Base-by-base conservation (phyloP, 1,284 basidiomycete genomes). In the Takashimella koratensis region DNA sequence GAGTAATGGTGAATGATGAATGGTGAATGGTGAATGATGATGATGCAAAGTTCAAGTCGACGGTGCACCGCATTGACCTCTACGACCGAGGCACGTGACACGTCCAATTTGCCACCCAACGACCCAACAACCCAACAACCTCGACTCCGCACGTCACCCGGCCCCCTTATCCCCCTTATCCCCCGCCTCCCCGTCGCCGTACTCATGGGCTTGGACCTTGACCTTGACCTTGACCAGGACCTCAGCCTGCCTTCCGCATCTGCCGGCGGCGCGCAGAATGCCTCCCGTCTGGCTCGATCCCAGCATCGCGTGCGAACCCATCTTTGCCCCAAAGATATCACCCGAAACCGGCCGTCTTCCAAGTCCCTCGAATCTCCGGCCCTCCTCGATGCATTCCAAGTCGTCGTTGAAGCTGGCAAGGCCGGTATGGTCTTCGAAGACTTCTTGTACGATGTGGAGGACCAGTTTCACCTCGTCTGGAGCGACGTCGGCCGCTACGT, bases 401-500 rank as follows among this genome's bases (percentile, higher is more conserved):
- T 8, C 30, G 30, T 36, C 30, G 30, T 36, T 16, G 10, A 36
- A 36, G 8, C 30, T 8, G 30, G 30, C 16, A 8, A 16, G 16
- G 30, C 30, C 16, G 10, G 30, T 8, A 36, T 36, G 30, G 10
- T 36, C 8, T 36, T 36, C 16, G 30, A 36, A 16, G 30, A 36
- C 16, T 36, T 36, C 30, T 36, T 36, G 16, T 16, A 36, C 8
- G 30, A 36, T 36, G 66, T 75, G 2, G 59, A 68, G 19, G 30
- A 36, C 1, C 54, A 61, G n/a, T 71, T 71, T 46, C 45, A 54
- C 19, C 64, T 73, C 5, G 62, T 74, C 19, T 52, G 59, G 11
- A 42, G 47, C 8, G 71, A 71, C 46, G 58, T 70, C 13, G 41
- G 54, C 11, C 47, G 57, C n/a, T 64, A 58, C 39, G 50, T 66